Percentiles rank a stretch among this genome's conserved stretches.
Evolutionary conservation across 129 eudicot genomes (phyloP).

Genomic region (Cynara cardunculus): DNA sequence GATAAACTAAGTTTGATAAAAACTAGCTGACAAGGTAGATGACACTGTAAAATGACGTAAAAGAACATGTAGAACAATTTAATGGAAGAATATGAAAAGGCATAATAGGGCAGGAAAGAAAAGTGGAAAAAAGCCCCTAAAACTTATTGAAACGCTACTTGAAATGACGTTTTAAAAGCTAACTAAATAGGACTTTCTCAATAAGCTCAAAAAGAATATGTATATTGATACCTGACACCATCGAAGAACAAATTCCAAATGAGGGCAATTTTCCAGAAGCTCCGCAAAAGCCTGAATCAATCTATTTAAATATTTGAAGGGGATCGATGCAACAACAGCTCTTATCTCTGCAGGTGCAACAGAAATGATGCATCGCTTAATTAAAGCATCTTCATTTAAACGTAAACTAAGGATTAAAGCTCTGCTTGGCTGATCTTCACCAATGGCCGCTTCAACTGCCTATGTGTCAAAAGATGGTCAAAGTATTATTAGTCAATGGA

Average conservation of each 20-base stretch:
- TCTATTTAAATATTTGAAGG: conserved; percentile 74
- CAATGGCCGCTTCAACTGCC: conserved; percentile 92
- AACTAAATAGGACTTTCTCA: not conserved
- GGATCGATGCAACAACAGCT: conserved; percentile 71
- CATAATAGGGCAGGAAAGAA: not conserved
- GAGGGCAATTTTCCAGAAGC: conserved; percentile 77
- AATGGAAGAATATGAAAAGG: not conserved
- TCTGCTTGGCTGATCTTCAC: conserved; percentile 61
- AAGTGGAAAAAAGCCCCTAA: not conserved
- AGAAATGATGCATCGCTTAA: conserved; percentile 67
- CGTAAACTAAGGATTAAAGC: conserved; percentile 89
- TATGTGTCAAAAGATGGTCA: conserved; percentile 20
- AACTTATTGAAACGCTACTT: not conserved
- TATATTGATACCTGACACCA: conserved; percentile 80
- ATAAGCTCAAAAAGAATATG: not conserved
- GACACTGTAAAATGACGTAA: too few relatives aligned
- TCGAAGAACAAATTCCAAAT: conserved; percentile 80
- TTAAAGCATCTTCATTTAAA: conserved; percentile 67
- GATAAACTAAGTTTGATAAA: too few relatives aligned
- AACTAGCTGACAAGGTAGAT: not conserved
- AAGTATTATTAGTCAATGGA: not conserved
- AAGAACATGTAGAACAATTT: not conserved
- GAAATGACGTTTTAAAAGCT: not conserved
- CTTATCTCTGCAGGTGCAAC: conserved; percentile 68
- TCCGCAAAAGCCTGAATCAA: conserved; percentile 80